Base-by-base conservation (phyloP, 2,329 filamentous ascomycete genomes). In the Colletotrichum sp. region DNA sequence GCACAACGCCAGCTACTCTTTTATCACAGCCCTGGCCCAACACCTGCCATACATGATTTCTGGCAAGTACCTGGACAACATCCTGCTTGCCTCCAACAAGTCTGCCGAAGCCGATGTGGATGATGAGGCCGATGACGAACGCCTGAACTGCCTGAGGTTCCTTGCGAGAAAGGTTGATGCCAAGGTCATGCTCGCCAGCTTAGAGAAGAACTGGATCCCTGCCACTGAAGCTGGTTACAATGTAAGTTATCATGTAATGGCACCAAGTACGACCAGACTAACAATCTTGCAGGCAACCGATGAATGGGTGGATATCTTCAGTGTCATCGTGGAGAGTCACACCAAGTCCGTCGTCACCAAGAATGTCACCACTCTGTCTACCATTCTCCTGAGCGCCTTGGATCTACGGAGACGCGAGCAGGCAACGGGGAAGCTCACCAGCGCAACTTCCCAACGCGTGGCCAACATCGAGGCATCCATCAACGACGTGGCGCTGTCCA, bases 31-130 rank as follows among this genome's bases (percentile, higher is more conserved):
- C 9, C 88, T 98, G 60, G 91, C 96, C 15, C 93, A 97, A 79
- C 92, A 97, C 79, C 87, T 99, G 30, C 95, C 96, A 1, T 98
- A 95, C 85, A 98, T 99, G 92, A 88, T 99, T 76, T 95, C 95
- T 13, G 92, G 91, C 2, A 88, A 90, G 7, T 93, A 96, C 79
- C 85, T 99, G 13, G 92, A 94, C 77, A 91, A 90, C 65, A 90
- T 98, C 63, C 85, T 99, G 30, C 86, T 89, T 16, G 89, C 95
- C 13, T 96, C 95, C 7, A 94, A 94, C 82, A 88, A 89, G 65
- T 97, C 95, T 63, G 93, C 94, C 18, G 89, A 89, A 71, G 88
- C 87, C 21, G 87, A 86, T 34, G 84, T 95, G 32, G 90, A 92
- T 28, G 87, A 90, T 7, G 90, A 93, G 69, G 91, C 92, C 30